A percentile compares a stretch with the other conserved stretches of the same genome.
Conservation (phyloP, 1,139 yeast genomes). For the Saccharomyces hybrid region DNA sequence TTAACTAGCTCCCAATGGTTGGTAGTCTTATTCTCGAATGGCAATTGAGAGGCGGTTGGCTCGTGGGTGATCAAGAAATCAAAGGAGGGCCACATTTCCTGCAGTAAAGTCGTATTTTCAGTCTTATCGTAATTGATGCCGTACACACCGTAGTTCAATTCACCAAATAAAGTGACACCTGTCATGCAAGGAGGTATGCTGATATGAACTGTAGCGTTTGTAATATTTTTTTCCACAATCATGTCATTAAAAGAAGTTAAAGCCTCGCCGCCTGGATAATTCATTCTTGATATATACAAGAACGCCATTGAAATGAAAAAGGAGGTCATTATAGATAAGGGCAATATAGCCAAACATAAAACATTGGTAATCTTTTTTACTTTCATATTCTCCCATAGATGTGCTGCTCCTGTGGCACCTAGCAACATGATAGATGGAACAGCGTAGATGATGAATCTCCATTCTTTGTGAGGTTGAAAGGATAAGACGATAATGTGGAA, state of each 20-base stretch:
- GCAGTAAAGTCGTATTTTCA: conserved; percentile 42
- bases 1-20: conserved; percentile 38
- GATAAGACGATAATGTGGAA: conserved; percentile 59
- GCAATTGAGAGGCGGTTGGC: conserved; percentile 21
- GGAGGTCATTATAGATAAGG: conserved; percentile 33
- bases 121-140: conserved; percentile 65
- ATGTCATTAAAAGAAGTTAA: conserved; percentile 45
- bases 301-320: conserved; percentile 42
- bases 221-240: conserved; percentile 28
- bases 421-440: conserved; percentile 60
- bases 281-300: conserved; percentile 59
- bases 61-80: conserved; percentile 53
- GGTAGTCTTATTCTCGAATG: conserved; percentile 19
- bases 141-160: conserved; percentile 34
- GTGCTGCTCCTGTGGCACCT: conserved; percentile 59
- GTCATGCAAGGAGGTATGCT: conserved; percentile 83
- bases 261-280: conserved; percentile 90
- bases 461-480: conserved; percentile 85
- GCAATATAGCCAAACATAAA: conserved; percentile 30
- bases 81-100: conserved; percentile 45
- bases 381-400: conserved; percentile 35
- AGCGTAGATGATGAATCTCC: conserved; percentile 79
- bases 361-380: conserved; percentile 31
- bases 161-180: conserved; percentile 73
- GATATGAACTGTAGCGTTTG: conserved; percentile 48